Evolutionary conservation across 352 stramenopile genomes (phyloP).

Genomic region (Phytophthora idaei): DNA sequence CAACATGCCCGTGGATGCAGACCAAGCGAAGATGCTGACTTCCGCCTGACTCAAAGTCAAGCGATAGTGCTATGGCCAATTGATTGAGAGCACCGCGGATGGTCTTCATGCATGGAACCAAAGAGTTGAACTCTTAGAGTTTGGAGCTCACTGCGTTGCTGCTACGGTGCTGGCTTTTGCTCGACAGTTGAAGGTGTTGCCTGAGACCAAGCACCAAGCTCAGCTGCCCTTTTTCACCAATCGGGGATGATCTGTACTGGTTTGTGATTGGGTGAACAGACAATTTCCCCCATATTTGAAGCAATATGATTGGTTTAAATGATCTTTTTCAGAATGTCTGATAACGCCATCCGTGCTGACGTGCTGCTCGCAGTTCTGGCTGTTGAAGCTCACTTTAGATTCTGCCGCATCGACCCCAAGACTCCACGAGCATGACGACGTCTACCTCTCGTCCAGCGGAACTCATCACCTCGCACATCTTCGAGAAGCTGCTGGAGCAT

Average conservation of each 20-base stretch:
- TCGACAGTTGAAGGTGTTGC: background rate
- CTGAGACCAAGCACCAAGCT: background rate
- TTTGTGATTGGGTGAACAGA: background rate
- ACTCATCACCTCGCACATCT: slow-evolving; percentile 33
- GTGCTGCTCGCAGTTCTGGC: background rate
- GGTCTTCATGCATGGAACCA: too few relatives aligned
- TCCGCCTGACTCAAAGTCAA: background rate
- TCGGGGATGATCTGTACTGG: background rate
- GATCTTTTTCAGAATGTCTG: background rate
- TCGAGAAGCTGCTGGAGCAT: slow-evolving; percentile 38
- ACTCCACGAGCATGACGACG: slow-evolving; percentile 9
- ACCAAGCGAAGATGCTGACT: background rate
- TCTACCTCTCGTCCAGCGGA: slow-evolving; percentile 1
- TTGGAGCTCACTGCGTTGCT: background rate
- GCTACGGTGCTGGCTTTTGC: background rate
- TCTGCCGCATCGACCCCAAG: slow-evolving; percentile 5
- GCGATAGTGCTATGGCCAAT: background rate
- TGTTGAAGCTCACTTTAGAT: slow-evolving; percentile 17
- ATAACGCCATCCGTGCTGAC: slow-evolving; percentile 6
- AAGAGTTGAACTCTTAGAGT: too few relatives aligned
- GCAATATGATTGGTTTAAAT: background rate
- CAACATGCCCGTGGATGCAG: background rate
- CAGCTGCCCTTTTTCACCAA: background rate
- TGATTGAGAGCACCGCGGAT: background rate
- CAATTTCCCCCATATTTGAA: background rate